Base-by-base conservation (phyloP, 352 stramenopile species). In the Aphanomyces invadans region DNA sequence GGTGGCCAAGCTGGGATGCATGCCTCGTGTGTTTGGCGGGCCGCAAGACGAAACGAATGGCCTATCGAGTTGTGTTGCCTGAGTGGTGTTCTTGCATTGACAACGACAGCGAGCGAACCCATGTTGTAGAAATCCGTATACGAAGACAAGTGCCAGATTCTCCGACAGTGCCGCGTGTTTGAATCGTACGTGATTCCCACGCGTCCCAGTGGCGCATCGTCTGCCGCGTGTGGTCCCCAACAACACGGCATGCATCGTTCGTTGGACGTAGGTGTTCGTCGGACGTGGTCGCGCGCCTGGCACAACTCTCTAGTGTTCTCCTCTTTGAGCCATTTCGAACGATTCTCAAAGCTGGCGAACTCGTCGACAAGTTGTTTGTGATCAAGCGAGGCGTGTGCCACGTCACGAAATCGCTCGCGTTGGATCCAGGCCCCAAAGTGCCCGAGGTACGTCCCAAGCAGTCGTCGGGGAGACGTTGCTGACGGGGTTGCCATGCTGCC, bases 371-470 rank as follows among this genome's bases (percentile, higher is more conserved):
- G 67, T 76, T 90, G 17, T 83, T 73, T 46, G 64, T 90, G 32
- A 81, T 90, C 69, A 81, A 82, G 69, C 75, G 79, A 26, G 81
- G 81, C 5, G 79, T 90, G 9, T 90, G 81, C 60, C 78, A 88
- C 51, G 81, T 88, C 28, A 68, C 77, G 52, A 90, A 90, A 56
- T 49, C 21, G 19, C 60, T 67, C 7, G 36, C 60, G n/a, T 15
- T 54, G 0, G 60, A 57, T 11, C 19, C 60, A 4, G 31, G n/a
- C 3, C 29, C n/a, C 33, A 52, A 56, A 23, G 36, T 49, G 28
- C 4, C 48, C 5, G 23, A 55, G 28, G 28, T 55, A n/a, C n/a
- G n/a, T n/a, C n/a, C n/a, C n/a, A n/a, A n/a, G n/a, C n/a, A n/a
- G n/a, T n/a, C n/a, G n/a, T n/a, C n/a, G 36, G 7, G 36, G 36